These are phyloP conservation scores for Blastomyces parvus DNA, from an alignment of 2,329 filamentous ascomycete genomes.

Conservation along the genomic window DNA sequence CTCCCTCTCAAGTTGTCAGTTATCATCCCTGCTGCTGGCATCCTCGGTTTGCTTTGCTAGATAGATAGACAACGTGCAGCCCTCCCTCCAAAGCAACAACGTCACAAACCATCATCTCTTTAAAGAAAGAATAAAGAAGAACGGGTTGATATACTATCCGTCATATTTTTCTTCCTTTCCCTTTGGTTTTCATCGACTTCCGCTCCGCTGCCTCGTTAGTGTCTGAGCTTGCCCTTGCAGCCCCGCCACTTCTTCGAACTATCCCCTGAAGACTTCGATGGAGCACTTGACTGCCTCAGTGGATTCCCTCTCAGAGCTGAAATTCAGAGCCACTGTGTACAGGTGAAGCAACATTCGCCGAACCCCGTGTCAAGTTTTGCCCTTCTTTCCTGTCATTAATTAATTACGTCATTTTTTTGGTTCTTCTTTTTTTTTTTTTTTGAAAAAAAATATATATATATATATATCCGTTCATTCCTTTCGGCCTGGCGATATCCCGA, in stretches of 20 bases:
- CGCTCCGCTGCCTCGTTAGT: neutral
- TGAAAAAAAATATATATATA: too few relatives aligned
- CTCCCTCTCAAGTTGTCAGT: neutral
- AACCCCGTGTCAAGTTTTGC: conserved; percentile 8
- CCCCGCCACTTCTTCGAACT: conserved; percentile 1
- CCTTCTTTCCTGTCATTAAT: conserved; percentile 6
- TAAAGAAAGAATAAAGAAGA: neutral
- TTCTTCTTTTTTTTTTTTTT: neutral
- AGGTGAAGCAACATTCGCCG: conserved; percentile 16
- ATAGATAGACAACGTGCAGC: neutral
- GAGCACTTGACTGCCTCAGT: conserved; percentile 20
- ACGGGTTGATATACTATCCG: neutral
- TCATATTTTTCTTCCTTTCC: neutral
- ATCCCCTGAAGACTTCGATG: conserved; percentile 18
- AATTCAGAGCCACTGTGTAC: conserved; percentile 20
- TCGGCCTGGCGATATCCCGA: neutral
- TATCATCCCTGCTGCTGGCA: neutral
- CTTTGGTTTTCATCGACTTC: neutral
- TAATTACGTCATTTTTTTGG: conserved; percentile 7
- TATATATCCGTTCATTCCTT: neutral
- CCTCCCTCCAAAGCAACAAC: neutral
- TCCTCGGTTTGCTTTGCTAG: neutral
- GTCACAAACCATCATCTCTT: too few relatives aligned
- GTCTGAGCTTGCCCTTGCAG: neutral
- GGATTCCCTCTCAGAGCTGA: conserved; percentile 20